phyloP scores from a whole-genome alignment of 192 early-diverging fungal genomes.

The Backusella westeae region DNA sequence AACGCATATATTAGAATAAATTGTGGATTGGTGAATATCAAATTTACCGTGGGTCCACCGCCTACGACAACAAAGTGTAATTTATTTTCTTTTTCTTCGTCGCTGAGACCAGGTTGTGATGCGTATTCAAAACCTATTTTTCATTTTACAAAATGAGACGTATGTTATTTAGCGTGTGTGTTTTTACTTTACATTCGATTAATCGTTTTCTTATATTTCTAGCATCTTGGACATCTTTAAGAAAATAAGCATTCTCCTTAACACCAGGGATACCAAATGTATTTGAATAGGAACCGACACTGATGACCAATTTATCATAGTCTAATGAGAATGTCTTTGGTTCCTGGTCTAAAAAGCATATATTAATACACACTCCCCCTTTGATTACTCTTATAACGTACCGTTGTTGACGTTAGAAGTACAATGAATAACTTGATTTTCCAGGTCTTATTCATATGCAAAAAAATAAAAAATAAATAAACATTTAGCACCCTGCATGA shows the following conservation, averaged over 20 bases:
- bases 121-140: slow-evolving; percentile 65
- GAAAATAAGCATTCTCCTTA: slow-evolving; percentile 77
- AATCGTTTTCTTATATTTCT: slow-evolving; percentile 77
- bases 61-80: slow-evolving; percentile 87
- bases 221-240: slow-evolving; percentile 86
- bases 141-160: neutral
- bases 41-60: slow-evolving; percentile 75
- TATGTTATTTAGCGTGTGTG: neutral
- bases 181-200: slow-evolving; percentile 55
- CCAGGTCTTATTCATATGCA: slow-evolving; percentile 30
- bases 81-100: slow-evolving; percentile 59
- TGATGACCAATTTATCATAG: slow-evolving; percentile 83
- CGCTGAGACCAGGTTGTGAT: slow-evolving; percentile 59
- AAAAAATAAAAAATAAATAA: neutral
- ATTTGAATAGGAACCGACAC: slow-evolving; percentile 77
- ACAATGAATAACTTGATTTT: slow-evolving; percentile 40
- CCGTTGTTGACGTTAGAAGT: slow-evolving; percentile 36
- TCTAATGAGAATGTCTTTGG: slow-evolving; percentile 49
- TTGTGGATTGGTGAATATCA: no score
- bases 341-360: neutral
- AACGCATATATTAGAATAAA: neutral
- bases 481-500: neutral
- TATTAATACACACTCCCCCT: neutral
- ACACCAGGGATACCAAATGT: slow-evolving; percentile 87
- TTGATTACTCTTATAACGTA: slow-evolving; percentile 1